Conservation (phyloP, 495 filamentous ascomycete species). For the Annulohypoxylon maeteangense region DNA sequence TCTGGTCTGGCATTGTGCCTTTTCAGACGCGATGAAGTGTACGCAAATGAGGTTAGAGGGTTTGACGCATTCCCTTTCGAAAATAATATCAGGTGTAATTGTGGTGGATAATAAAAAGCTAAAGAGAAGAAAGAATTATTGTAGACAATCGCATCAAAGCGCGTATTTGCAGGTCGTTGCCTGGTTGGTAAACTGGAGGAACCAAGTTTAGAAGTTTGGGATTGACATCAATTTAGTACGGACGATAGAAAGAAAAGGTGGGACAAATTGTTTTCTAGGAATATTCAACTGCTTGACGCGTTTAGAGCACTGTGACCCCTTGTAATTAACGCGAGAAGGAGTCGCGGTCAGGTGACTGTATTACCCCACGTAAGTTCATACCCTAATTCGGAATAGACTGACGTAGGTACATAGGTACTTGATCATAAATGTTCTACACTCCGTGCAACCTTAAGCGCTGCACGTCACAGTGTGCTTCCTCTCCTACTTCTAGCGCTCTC, state of each 20-base stretch:
- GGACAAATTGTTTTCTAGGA: slow-evolving; percentile 39
- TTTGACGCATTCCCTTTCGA: slow-evolving; percentile 22
- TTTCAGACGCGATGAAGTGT: slow-evolving; percentile 12
- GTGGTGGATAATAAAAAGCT: not conserved
- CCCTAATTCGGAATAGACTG: not conserved
- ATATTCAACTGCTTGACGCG: slow-evolving; percentile 27
- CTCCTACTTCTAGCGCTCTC: not conserved
- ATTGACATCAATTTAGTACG: slow-evolving; percentile 25
- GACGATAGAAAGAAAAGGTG: slow-evolving; percentile 22
- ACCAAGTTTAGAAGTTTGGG: slow-evolving; percentile 1
- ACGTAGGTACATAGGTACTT: not conserved
- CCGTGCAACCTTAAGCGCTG: not conserved
- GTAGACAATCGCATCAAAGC: slow-evolving; percentile 4
- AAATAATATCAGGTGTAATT: not conserved
- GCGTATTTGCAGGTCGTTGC: slow-evolving; percentile 11
- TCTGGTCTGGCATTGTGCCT: slow-evolving; percentile 55
- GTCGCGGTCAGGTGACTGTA: slow-evolving; percentile 41
- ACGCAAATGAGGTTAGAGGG: not conserved
- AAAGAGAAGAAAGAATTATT: not conserved
- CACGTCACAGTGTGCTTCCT: not conserved
- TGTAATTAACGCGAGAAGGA: slow-evolving; percentile 41
- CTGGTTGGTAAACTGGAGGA: not conserved
- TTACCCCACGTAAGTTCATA: slow-evolving; percentile 15
- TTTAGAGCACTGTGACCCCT: slow-evolving; percentile 22
- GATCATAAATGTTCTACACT: not conserved